Base-by-base conservation (phyloP, 306 rosid species). In the barrel medic (Medicago truncatula) region DNA sequence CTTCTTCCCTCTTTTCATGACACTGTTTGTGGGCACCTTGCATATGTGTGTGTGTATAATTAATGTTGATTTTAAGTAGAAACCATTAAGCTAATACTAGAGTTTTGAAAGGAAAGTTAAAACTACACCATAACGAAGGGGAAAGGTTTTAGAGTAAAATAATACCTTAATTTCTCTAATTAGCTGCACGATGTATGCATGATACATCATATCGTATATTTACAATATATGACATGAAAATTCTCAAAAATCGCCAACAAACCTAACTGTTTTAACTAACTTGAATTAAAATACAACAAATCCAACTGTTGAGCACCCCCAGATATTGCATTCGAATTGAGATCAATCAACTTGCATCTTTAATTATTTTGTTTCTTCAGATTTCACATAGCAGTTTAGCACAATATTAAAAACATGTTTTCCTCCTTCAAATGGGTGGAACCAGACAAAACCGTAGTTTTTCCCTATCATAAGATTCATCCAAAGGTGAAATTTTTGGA, bases 101-200 rank as follows among this genome's bases (percentile, higher is more conserved):
- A 63, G 11, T 50, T 40, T 39, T 68, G 38, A 49, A 50, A 72
- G 50, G 36, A 39, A 65, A 62, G 54, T 74, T 28, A 38, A 81
- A 75, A 53, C 58, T 5, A 73, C 73, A 43, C 58, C 58, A 54
- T 64, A 76, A 81, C 73, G 56, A 83, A 76, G 77, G 81, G 72
- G 67, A 78, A 80, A 25, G 72, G 67, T 7, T 67, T 52, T 39
- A 75, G 67, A 78, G 50, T 14, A 23, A 57, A 2, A 44, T 14
- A 23, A 57, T 36, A 14, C 66, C 81, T 40, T 64, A 16, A 52
- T 52, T 34, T 44, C 71, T 9, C 18, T 36, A 7, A 5, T 0
- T 65, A 34, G 18, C 40, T 54, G 39, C 2, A 16, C 38, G 0
- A 17, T 49, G 62, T 23, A 59, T 64, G 17, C 15, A 9, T n/a